A percentile compares a stretch with the other conserved stretches of the same genome.
phyloP scores from a whole-genome alignment of 2,329 filamentous ascomycete genomes.

The Chrysoporthe deuterocubensis region DNA sequence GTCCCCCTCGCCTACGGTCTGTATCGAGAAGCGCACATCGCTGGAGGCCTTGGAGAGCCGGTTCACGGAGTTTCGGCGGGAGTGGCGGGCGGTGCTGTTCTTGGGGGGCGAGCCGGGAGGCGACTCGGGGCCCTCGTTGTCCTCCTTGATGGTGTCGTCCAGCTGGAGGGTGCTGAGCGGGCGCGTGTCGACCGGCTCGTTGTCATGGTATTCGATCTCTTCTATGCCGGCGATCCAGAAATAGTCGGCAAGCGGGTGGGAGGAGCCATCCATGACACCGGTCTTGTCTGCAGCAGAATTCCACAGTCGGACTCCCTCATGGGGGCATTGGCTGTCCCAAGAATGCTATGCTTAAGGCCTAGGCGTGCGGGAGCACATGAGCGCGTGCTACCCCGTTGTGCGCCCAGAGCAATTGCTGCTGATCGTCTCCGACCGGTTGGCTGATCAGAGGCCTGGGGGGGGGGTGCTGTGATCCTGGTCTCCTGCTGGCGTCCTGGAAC shows the following conservation, averaged over 20 bases:
- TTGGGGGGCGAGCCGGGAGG: slow-evolving; percentile 37
- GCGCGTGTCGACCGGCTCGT: slow-evolving; percentile 35
- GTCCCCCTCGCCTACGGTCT: slow-evolving; percentile 57
- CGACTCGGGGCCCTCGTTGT: slow-evolving; percentile 54
- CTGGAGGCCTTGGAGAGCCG: slow-evolving; percentile 58
- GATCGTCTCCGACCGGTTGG: neutral
- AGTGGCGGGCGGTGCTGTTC: slow-evolving; percentile 55
- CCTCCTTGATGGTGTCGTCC: slow-evolving; percentile 65
- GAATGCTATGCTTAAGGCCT: slow-evolving; percentile 12
- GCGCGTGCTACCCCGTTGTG: slow-evolving; percentile 12
- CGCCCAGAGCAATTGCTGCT: slow-evolving; percentile 11
- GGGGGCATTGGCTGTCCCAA: slow-evolving; percentile 27
- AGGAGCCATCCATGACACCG: slow-evolving; percentile 62
- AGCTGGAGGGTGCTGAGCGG: slow-evolving; percentile 47
- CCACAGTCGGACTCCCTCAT: slow-evolving; percentile 24
- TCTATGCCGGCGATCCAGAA: slow-evolving; percentile 78
- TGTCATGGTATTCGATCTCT: slow-evolving; percentile 67
- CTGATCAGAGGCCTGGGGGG: neutral
- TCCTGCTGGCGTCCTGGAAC: neutral
- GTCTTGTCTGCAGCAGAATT: slow-evolving; percentile 22
- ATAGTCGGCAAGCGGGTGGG: slow-evolving; percentile 72
- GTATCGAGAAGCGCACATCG: slow-evolving; percentile 56
- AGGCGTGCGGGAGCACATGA: slow-evolving; percentile 20
- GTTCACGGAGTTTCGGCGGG: slow-evolving; percentile 63
- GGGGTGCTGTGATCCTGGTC: neutral